Evolutionary conservation across 2,329 filamentous ascomycete species (phyloP).

Genomic region (Teratosphaeria nubilosa): DNA sequence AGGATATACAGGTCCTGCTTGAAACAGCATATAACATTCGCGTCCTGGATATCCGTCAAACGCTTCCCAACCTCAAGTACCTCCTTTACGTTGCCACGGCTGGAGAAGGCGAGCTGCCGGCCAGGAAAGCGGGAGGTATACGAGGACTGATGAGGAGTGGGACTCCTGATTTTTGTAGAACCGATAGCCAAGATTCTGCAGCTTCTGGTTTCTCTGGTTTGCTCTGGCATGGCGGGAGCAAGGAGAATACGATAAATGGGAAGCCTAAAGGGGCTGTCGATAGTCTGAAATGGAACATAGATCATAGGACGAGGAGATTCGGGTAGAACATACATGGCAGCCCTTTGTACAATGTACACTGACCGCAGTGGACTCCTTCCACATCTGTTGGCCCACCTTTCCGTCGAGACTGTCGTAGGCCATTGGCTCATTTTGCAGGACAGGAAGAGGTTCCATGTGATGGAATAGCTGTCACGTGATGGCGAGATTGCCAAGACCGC

Average conservation of each 20-base stretch:
- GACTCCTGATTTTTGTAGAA: slow-evolving; percentile 8
- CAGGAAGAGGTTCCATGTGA: neutral
- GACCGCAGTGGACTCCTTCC: neutral
- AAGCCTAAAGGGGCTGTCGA: slow-evolving; percentile 18
- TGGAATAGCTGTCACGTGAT: neutral
- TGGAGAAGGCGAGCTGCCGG: slow-evolving; percentile 54
- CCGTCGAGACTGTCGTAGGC: neutral
- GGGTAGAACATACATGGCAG: neutral
- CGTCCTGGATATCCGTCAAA: slow-evolving; percentile 83
- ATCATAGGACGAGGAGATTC: neutral
- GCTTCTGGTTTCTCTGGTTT: slow-evolving; percentile 14
- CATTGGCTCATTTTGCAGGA: neutral
- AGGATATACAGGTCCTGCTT: slow-evolving; percentile 70
- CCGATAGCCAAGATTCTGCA: slow-evolving; percentile 16
- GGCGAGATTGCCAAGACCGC: neutral
- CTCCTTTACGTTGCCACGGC: slow-evolving; percentile 81
- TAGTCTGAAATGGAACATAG: slow-evolving; percentile 14
- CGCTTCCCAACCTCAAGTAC: slow-evolving; percentile 87
- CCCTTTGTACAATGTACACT: neutral
- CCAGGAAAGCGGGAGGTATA: slow-evolving; percentile 44
- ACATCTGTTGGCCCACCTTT: too few species aligned
- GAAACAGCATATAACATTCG: slow-evolving; percentile 56
- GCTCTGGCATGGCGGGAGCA: slow-evolving; percentile 8
- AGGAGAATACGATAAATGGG: slow-evolving; percentile 7
- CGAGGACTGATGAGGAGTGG: slow-evolving; percentile 29